Conservation (phyloP, 345 rosid species). For the Salix koriyanagi region DNA sequence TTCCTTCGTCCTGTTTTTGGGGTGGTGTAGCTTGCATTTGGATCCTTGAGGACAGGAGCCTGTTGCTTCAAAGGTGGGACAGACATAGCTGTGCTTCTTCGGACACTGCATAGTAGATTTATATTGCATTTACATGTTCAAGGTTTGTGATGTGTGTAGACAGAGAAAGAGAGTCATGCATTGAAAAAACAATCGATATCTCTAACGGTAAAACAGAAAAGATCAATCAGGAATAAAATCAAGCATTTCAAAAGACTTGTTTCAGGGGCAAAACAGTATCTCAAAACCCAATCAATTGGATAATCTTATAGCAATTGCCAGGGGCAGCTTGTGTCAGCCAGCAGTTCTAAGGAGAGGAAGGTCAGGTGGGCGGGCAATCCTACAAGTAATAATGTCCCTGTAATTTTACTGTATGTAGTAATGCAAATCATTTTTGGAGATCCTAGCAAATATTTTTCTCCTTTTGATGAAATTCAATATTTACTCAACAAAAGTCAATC, state of each 20-base stretch:
- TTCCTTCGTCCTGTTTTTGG: slow-evolving; percentile 54
- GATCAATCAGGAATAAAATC: no score
- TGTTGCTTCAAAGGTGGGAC: slow-evolving; percentile 70
- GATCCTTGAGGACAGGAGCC: slow-evolving; percentile 78
- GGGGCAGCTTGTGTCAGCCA: not conserved
- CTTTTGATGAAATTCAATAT: not conserved
- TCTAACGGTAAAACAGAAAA: not conserved
- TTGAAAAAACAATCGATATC: not conserved
- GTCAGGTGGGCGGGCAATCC: not conserved
- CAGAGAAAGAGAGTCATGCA: not conserved
- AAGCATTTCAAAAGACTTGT: no score
- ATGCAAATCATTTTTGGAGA: not conserved
- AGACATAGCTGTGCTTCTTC: slow-evolving; percentile 88
- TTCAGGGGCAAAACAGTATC: not conserved
- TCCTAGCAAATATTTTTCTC: not conserved
- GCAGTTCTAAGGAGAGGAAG: not conserved
- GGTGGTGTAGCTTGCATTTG: slow-evolving; percentile 93
- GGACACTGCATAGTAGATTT: slow-evolving; percentile 72
- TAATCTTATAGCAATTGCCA: not conserved
- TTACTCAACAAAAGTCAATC: not conserved
- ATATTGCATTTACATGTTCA: slow-evolving; percentile 30
- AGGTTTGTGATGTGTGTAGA: slow-evolving; percentile 15
- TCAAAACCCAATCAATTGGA: not conserved
- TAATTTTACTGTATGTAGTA: not conserved
- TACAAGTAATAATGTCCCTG: not conserved